Base-by-base conservation (phyloP, 768 basidiomycete genomes). In the Mrakia hoshinonis region DNA sequence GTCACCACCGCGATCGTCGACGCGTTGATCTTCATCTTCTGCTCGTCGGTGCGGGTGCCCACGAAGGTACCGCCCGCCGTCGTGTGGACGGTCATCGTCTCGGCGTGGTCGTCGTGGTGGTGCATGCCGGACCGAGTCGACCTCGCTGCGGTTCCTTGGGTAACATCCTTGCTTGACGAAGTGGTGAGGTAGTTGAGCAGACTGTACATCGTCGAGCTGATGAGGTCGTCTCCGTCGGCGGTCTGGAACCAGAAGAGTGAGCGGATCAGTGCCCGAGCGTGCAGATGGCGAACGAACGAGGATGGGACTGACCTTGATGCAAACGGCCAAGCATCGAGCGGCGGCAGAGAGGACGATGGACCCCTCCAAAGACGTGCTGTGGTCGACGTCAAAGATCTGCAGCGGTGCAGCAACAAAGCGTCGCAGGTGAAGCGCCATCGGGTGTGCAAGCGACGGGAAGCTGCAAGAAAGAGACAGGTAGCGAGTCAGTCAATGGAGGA, bases 181-280 rank as follows among this genome's bases (percentile, higher is more conserved):
- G 89, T 87, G 1, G 90, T 87, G 72, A 97, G 88, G 78, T 90
- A 89, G 78, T 98, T 97, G 72, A 98, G 83, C 15, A 98, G 85
- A 5, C 95, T 96, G 79, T 98, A 97, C 87, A 97, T 89, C 75
- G 93, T 91, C 4, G 94, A 97, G 85, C 93, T 88, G 77, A 90
- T 84, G 47, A 92, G 84, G 77, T 93, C 92, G 74, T 92, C 90
- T 52, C 90, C 90, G 20, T 90, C 88, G 20, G 90, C 87, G 48
- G 91, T 82, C 91, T 92, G 48, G 52, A 49, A 6, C 31, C 54
- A 38, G 48, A 34, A 68, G 15, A 58, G 68, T 34, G 69, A 43
- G 43, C 18, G 43, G 2, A 24, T 34, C 10, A 46, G 36, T 47
- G n/a, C 0, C 4, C 0, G 15, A 20, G 20, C 71, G 10, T 29